Percentiles rank a stretch among this genome's conserved stretches.
These are phyloP conservation scores for Diplodia sapinea DNA, from an alignment of 2,329 filamentous ascomycete species.

Conservation along the genomic window DNA sequence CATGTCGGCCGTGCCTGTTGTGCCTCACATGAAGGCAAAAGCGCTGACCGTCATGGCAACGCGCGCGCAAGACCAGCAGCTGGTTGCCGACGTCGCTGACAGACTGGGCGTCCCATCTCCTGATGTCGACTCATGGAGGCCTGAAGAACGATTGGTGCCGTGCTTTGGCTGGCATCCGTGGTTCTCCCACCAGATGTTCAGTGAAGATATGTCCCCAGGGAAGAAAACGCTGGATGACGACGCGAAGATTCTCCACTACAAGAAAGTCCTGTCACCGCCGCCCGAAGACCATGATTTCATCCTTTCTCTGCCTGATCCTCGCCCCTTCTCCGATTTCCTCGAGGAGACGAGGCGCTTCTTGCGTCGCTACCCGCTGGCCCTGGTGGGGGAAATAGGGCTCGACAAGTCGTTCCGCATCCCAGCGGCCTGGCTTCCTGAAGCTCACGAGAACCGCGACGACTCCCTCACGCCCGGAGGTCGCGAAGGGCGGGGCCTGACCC, in stretches of 20 bases:
- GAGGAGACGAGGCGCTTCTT: constrained; percentile 63
- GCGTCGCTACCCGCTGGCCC: constrained; percentile 63
- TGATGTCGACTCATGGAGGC: constrained; percentile 37
- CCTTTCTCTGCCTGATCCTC: constrained; percentile 63
- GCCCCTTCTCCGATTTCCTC: constrained; percentile 64
- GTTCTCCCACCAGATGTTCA: constrained; percentile 80
- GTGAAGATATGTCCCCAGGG: constrained; percentile 55
- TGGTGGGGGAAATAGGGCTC: constrained; percentile 78
- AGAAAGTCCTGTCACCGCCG: constrained; percentile 64
- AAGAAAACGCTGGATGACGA: constrained; percentile 48
- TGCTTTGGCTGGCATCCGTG: constrained; percentile 90
- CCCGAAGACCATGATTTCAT: constrained; percentile 60
- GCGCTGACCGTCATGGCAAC: constrained; percentile 79
- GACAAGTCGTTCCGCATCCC: constrained; percentile 80
- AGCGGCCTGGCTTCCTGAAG: constrained; percentile 57
- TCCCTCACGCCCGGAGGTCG: constrained; percentile 70
- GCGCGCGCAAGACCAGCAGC: constrained; percentile 73
- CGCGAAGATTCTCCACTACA: constrained; percentile 65
- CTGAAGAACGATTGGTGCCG: constrained; percentile 62
- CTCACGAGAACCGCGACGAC: constrained; percentile 51
- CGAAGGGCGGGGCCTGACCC: constrained; percentile 71
- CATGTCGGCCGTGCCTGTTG: constrained; percentile 64
- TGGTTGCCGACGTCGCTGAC: constrained; percentile 68
- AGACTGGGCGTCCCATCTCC: constrained; percentile 56
- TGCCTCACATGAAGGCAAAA: constrained; percentile 69